These are phyloP conservation scores for Sclerotinia nivalis DNA, from an alignment of 2,329 filamentous ascomycete genomes.

Conservation along the genomic window DNA sequence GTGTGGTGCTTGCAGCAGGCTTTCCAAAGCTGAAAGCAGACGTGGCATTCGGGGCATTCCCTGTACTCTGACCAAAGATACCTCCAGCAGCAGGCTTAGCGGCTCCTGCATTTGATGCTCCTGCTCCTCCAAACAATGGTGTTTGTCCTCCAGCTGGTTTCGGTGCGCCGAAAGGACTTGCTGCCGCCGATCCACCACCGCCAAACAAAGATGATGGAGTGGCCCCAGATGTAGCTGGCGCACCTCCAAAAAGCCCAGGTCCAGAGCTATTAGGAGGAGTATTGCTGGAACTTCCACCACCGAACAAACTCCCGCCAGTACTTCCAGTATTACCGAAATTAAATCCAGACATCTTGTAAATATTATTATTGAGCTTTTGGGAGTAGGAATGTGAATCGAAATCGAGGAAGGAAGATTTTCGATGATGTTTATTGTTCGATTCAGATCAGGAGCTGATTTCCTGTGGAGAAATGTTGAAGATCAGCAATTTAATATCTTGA, in stretches of 20 bases:
- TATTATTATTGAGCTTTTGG: constrained; percentile 1
- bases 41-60: constrained; percentile 37
- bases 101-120: constrained; percentile 7
- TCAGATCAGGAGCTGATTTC: constrained; percentile 13
- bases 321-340: constrained; percentile 39
- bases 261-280: constrained; percentile 21
- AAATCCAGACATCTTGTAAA: constrained; percentile 40
- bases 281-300: constrained; percentile 18
- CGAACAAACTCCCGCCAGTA: constrained; percentile 18
- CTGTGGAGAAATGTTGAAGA: constrained; percentile 13
- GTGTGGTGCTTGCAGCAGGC: constrained; percentile 17
- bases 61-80: constrained; percentile 36
- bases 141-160: constrained; percentile 15
- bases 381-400: constrained; percentile 14
- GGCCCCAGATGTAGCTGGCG: constrained; percentile 28
- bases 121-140: constrained; percentile 15
- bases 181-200: constrained; percentile 4
- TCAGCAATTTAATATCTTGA: constrained; percentile 3
- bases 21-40: constrained; percentile 22
- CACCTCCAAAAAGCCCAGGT: constrained; percentile 19
- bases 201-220: constrained; percentile 31
- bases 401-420: constrained; percentile 20
- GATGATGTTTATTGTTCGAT: constrained; percentile 7
- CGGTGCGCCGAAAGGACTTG: constrained; percentile 2
- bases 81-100: constrained; percentile 28